These are phyloP conservation scores for Pseudogymnoascus sp. DNA, from an alignment of 2,329 filamentous ascomycete genomes.

Conservation along the genomic window DNA sequence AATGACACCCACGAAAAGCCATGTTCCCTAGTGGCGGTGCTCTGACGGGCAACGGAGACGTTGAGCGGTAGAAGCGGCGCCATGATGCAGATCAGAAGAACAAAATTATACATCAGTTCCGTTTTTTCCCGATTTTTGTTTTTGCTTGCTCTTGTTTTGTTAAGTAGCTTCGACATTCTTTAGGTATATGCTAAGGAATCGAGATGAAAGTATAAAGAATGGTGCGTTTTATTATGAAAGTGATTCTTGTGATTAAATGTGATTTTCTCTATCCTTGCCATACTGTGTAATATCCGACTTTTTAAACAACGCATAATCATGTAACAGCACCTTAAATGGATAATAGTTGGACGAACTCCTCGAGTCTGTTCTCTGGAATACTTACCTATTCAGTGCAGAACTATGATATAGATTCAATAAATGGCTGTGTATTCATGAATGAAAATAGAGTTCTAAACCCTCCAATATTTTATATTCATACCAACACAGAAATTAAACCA, in stretches of 20 bases:
- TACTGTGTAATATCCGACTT: neutral
- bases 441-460: neutral
- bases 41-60: conserved; percentile 2
- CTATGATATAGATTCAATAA: neutral
- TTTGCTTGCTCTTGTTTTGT: conserved; percentile 9
- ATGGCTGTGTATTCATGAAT: too few relatives aligned
- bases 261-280: neutral
- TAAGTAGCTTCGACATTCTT: conserved; percentile 10
- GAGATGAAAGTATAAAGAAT: conserved; percentile 9
- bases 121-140: conserved; percentile 9
- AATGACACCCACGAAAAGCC: conserved; percentile 10
- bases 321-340: neutral
- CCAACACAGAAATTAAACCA: neutral
- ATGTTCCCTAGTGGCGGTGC: conserved; percentile 3
- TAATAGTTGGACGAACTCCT: neutral
- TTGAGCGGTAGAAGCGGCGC: conserved; percentile 8
- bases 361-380: neutral
- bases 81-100: neutral
- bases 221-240: neutral
- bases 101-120: conserved; percentile 9
- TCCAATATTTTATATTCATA: neutral
- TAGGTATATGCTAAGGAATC: conserved; percentile 3
- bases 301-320: neutral
- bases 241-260: neutral
- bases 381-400: neutral